Percentiles rank a stretch among this genome's conserved stretches.
Conservation (phyloP, 2,329 filamentous ascomycete genomes). For the Dactylellina parvicollis region DNA sequence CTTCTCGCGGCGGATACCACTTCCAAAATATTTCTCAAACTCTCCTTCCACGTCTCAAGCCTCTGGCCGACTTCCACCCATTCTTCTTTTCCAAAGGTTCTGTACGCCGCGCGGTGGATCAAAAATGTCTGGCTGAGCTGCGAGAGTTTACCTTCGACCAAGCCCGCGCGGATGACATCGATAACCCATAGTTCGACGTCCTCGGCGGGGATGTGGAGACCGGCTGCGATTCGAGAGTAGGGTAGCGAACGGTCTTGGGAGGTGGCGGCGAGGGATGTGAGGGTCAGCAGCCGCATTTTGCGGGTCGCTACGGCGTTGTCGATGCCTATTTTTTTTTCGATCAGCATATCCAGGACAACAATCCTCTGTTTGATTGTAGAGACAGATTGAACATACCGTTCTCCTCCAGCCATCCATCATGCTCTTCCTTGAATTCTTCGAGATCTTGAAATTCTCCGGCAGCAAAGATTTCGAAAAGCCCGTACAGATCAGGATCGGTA, state of each 20-base stretch:
- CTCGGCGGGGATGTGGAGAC: constrained; percentile 80
- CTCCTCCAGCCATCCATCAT: constrained; percentile 83
- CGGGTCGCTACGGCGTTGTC: constrained; percentile 80
- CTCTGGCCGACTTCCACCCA: constrained; percentile 93
- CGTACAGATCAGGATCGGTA: constrained; percentile 83
- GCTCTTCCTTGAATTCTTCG: constrained; percentile 92
- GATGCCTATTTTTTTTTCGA: constrained; percentile 52
- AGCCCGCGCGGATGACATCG: constrained; percentile 92
- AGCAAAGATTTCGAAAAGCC: constrained; percentile 94
- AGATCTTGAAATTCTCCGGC: constrained; percentile 95
- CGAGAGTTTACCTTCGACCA: constrained; percentile 95
- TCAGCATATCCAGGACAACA: too few relatives aligned
- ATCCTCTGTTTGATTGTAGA: too few relatives aligned
- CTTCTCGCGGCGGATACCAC: constrained; percentile 81
- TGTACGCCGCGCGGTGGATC: constrained; percentile 94
- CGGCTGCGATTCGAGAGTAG: constrained; percentile 83
- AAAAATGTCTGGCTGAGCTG: constrained; percentile 93
- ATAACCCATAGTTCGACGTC: constrained; percentile 99
- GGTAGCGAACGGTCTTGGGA: constrained; percentile 86
- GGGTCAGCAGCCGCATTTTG: constrained; percentile 95
- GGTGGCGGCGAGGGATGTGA: constrained; percentile 86
- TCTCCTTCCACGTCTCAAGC: constrained; percentile 89
- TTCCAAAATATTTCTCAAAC: constrained; percentile 78
- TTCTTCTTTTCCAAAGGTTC: constrained; percentile 97
- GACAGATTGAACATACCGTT: constrained; percentile 69